Evolutionary conservation across 1,284 basidiomycete species (phyloP), one percentile per base, ranked within the genome.

Genomic region (Cystobasidium sp.): DNA sequence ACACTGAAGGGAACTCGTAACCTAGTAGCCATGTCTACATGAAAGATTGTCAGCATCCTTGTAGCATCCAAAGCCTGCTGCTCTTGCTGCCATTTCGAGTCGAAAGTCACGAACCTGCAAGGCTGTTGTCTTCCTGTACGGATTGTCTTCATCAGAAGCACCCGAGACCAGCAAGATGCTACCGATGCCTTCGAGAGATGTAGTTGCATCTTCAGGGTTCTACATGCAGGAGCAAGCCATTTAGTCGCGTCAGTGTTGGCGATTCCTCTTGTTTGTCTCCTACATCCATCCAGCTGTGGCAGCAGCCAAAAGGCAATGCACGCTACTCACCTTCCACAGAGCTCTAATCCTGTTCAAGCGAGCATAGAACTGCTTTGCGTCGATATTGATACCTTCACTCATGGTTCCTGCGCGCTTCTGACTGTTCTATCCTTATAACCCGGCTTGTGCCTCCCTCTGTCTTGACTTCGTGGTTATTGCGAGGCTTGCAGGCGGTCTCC

Each of bases 1-100:
- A 85, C 0, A 95, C 97, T 0, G 93, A 94, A 0, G 95, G 95
- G 81, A 98, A 98, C 82, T 98, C 96, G 82, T 94, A 98, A 31
- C 94, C 96, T 44, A 98, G 87, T 9, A 98, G 86, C 91, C 93
- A 97, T 78, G 93, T 94, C 93, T 96, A 80, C 46, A 4, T 49
- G 16, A 16, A 43, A 8, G 22, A 39, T 3, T 18, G 63, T 64
- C n/a, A 41, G 31, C n/a, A 63, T 41, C 52, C 16, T 46, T n/a
- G 16, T 31, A 20, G 22, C 7, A 16, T 10, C 24, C 51, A 6
- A 3, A 37, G 8, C 20, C 18, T 31, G 41, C 31, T 37, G 16
- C 43, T 9, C 14, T 9, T 59, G 16, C 49, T 51, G 56, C 22
- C 37, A 18, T 22, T 6, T 6, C 2, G 16, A 18, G 20, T 43